Evolutionary conservation across 2,329 filamentous ascomycete species (phyloP).

Genomic region (Macrophomina phaseolina): DNA sequence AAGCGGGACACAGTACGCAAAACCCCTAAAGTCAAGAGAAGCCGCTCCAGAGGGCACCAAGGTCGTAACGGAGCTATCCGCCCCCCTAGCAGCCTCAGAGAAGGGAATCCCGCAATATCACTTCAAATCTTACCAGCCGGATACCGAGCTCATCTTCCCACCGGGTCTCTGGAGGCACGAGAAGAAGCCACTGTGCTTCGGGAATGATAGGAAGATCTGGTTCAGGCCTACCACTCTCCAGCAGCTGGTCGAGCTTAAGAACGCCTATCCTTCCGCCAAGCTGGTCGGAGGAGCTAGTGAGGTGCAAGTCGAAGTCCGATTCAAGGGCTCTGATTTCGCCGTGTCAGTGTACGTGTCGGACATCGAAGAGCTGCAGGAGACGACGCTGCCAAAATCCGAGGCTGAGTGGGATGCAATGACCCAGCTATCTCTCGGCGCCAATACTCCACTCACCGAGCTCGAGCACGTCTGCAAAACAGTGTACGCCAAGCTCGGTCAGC

Average conservation of each 20-base stretch:
- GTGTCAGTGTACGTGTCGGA: constrained; percentile 91
- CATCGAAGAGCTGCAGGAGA: constrained; percentile 83
- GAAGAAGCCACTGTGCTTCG: constrained; percentile 79
- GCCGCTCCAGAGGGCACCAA: constrained; percentile 57
- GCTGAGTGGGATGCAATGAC: constrained; percentile 36
- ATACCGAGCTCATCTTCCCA: constrained; percentile 93
- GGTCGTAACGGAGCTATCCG: constrained; percentile 42
- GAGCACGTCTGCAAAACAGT: constrained; percentile 82
- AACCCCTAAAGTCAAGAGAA: constrained; percentile 45
- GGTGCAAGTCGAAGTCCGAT: constrained; percentile 96
- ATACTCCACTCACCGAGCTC: constrained; percentile 87
- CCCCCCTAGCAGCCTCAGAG: constrained; percentile 60
- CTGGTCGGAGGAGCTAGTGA: constrained; percentile 94
- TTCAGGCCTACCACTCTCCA: constrained; percentile 84
- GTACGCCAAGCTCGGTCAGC: constrained; percentile 53
- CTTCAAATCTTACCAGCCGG: constrained; percentile 87
- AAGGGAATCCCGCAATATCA: constrained; percentile 62
- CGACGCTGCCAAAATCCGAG: constrained; percentile 38
- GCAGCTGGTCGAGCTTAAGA: constrained; percentile 88
- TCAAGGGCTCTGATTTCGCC: constrained; percentile 89
- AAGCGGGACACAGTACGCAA: constrained; percentile 41
- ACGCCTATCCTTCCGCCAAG: constrained; percentile 83
- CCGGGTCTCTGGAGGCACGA: constrained; percentile 80
- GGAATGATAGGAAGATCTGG: constrained; percentile 93
- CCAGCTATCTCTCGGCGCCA: constrained; percentile 80